Base-by-base conservation (phyloP, 768 basidiomycete species). In the Cystobasidium onofrii region DNA sequence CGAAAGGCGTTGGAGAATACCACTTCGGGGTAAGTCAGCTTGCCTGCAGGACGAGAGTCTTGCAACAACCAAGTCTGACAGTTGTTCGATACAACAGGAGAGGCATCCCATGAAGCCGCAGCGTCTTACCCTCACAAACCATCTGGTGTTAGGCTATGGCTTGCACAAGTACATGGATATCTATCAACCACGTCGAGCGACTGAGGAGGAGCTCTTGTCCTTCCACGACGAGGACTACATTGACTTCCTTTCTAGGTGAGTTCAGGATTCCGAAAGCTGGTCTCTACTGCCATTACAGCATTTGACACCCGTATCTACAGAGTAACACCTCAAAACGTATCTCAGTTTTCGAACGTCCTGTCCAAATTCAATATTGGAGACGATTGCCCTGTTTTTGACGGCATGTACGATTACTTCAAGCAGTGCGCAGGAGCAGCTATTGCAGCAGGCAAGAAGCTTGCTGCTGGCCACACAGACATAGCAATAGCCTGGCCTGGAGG, bases 401-500 rank as follows among this genome's bases (percentile, higher is more conserved):
- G 95, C 78, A 87, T 97, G 85, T 98, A 90, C 79, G 89, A 93
- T 67, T 99, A 96, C 76, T 95, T 91, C 81, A 86, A 87, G 57
- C 89, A 94, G 87, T 99, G 96, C 81, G 86, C 95, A 1, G 96
- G 96, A 0, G 93, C 86, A 0, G 93, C 91, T 0, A 83, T 99
- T 23, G 91, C 92, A 20, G 96, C 90, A 0, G 94, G 94, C 12
- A 84, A 92, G 23, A 94, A 92, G 80, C 84, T 98, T 1, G 88
- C 87, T 64, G 85, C 89, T 1, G 92, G 91, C 0, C 80, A 88
- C 1, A 92, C 93, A 20, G 96, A 99, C 81, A 97, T 95, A 52
- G 96, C 96, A 0, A 92, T 99, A 78, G 98, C 97, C 79, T 99
- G 96, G 96, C 93, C 93, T 25, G 96, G 96, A 0, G 96, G 96